Base-by-base conservation (phyloP, 2,329 filamentous ascomycete genomes). In the Tolypocladium pustulatum region DNA sequence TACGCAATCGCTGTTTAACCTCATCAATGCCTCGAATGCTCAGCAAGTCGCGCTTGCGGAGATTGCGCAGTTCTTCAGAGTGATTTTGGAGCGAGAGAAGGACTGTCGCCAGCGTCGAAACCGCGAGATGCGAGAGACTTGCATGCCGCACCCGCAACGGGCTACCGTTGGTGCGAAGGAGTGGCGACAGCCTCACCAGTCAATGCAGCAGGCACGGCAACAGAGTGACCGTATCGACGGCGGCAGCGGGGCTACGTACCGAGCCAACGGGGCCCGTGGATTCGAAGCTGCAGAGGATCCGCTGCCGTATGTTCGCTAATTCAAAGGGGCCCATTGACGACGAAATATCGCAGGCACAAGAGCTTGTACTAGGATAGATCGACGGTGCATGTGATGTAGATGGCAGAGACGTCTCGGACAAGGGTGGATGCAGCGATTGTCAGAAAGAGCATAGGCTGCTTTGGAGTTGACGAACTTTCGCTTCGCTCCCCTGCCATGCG, bases 21-120 rank as follows among this genome's bases (percentile, higher is more conserved):
- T 83, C 22, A 67, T 84, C 4, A 78, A 78, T 15, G 75, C 73
- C 30, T 65, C 73, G 0, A 74, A 79, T 49, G 57, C 67, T 7
- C 71, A 76, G 57, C 78, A 81, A 63, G 65, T 75, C 43, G 72
- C 77, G 46, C 69, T 84, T 7, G 74, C 74, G 1, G 78, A 83
- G 65, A 74, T 82, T 56, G 72, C 77, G 1, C 74, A 76, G 41
- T 84, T 84, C 65, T 84, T 83, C 73, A 78, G 78, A 64, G 72
- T 76, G 17, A 76, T 78, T 56, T 66, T 83, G 1, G 78, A 81
- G 62, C 73, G 80, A 22, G 78, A 79, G 67, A 65, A 67, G 34
- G 65, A 69, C 25, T 61, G 65, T 25, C 65, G 65, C 38, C 65
- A 67, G 52, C 62, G 63, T 41, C 61, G 65, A 8, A 64, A 63